Conservation (phyloP, 2,329 filamentous ascomycete species). For the Trichophyton mentagrophytes region DNA sequence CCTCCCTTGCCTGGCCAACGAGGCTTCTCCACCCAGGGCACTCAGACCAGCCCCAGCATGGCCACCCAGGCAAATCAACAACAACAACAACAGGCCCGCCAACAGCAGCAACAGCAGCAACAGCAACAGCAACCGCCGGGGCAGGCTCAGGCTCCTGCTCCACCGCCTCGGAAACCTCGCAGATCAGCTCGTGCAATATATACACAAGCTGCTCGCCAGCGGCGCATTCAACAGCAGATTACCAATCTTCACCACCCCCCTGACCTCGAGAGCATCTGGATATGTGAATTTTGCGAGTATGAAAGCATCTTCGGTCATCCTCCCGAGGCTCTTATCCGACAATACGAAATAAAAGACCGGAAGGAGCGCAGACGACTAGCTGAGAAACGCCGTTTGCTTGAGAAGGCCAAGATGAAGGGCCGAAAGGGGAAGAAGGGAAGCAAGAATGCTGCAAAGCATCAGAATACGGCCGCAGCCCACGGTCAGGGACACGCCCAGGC, state of each 20-base stretch:
- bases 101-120: conserved; percentile 18
- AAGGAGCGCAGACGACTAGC: conserved; percentile 69
- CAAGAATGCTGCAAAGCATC: conserved; percentile 48
- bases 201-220: conserved; percentile 59
- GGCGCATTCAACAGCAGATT: conserved; percentile 63
- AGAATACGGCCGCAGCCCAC: conserved; percentile 1
- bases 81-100: background rate
- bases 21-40: conserved; percentile 40
- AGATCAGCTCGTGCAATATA: conserved; percentile 60
- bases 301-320: conserved; percentile 86
- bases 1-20: conserved; percentile 24
- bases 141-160: conserved; percentile 31
- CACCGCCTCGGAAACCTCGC: conserved; percentile 48
- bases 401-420: conserved; percentile 89
- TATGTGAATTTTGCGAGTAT: conserved; percentile 97
- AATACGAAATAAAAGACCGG: conserved; percentile 90
- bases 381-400: conserved; percentile 71
- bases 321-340: conserved; percentile 69
- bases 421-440: conserved; percentile 74
- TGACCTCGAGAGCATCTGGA: conserved; percentile 64
- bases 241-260: conserved; percentile 65
- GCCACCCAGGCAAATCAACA: conserved; percentile 17
- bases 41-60: conserved; percentile 44
- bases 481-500: background rate
- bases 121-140: conserved; percentile 23